Base-by-base conservation (phyloP, 148 eudicot species). In the Rhododendron mucronatum region DNA sequence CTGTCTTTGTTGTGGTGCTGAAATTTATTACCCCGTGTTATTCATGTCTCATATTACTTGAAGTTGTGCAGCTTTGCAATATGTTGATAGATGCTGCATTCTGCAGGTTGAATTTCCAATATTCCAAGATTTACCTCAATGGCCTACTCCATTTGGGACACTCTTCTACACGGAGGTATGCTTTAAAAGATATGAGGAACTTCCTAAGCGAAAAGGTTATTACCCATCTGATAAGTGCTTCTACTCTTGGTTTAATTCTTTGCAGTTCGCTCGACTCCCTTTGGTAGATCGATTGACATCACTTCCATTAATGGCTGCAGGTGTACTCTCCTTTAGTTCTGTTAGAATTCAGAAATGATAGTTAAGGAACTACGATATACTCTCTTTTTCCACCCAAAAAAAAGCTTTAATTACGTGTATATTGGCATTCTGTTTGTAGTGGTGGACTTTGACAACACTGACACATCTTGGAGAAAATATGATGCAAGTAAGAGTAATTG, bases 381-480 rank as follows among this genome's bases (percentile, higher is more conserved):
- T 81, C 3, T 75, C 9, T 47, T 28, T 45, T 57, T 57, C 7
- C 12, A 3, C 28, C 61, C 10, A 74, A 37, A 76, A 75, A 30
- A 33, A 57, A 18, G 30, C 51, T 45, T 89, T 33, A 61, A 39
- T 2, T 2, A 63, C 41, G 44, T 21, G 33, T 28, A 69, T 63
- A 7, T 47, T 4, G 57, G n/a, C 30, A 18, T 61, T 78, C 84
- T 57, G 44, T 71, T 85, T 88, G 90, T 93, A 94, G 98, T 91
- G 73, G 87, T 94, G 51, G 98, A 93, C 86, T 94, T 94, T 85
- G 95, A 94, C 90, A 91, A 91, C 88, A 94, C 92, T 35, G 98
- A 94, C 83, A 20, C 83, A 57, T 90, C 98, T 61, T 94, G 98
- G 98, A 90, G 88, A 88, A 94, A 90, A 82, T 94, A 94, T 84